These are phyloP conservation scores for Hypoxylon sp. DNA, from an alignment of 2,329 filamentous ascomycete genomes.

Conservation along the genomic window DNA sequence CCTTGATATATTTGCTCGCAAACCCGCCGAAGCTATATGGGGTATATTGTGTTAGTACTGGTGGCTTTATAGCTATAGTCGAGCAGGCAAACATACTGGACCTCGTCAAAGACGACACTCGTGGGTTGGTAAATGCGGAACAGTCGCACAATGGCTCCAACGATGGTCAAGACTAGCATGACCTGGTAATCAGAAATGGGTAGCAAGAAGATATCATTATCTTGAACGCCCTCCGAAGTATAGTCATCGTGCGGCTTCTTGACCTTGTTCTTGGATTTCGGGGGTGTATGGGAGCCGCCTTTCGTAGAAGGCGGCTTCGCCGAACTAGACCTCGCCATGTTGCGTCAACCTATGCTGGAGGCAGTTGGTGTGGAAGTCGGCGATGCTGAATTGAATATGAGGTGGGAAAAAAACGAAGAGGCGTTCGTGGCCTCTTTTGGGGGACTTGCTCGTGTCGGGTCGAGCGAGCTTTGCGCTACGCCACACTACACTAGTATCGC, in stretches of 20 bases:
- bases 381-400: constrained; percentile 17
- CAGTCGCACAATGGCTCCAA: constrained; percentile 85
- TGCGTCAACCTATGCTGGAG: constrained; percentile 32
- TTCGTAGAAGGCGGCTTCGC: constrained; percentile 57
- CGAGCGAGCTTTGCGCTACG: constrained; percentile 39
- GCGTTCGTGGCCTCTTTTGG: constrained; percentile 49
- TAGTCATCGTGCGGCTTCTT: constrained; percentile 68
- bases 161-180: constrained; percentile 77
- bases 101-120: constrained; percentile 98
- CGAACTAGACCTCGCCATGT: constrained; percentile 59
- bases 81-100: constrained; percentile 80
- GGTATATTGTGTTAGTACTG: constrained; percentile 21
- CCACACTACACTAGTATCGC: constrained; percentile 41
- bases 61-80: constrained; percentile 10
- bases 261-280: constrained; percentile 53
- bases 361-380: constrained; percentile 15
- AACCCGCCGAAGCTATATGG: constrained; percentile 90
- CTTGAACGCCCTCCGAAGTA: constrained; percentile 82
- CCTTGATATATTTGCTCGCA: constrained; percentile 99
- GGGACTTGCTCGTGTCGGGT: constrained; percentile 29
- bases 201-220: constrained; percentile 93
- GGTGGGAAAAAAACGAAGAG: constrained; percentile 36
- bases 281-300: constrained; percentile 47
- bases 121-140: constrained; percentile 97
- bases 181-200: constrained; percentile 87